These are phyloP conservation scores for Fomitopsis betulina DNA, from an alignment of 1,284 basidiomycete genomes.

Conservation along the genomic window DNA sequence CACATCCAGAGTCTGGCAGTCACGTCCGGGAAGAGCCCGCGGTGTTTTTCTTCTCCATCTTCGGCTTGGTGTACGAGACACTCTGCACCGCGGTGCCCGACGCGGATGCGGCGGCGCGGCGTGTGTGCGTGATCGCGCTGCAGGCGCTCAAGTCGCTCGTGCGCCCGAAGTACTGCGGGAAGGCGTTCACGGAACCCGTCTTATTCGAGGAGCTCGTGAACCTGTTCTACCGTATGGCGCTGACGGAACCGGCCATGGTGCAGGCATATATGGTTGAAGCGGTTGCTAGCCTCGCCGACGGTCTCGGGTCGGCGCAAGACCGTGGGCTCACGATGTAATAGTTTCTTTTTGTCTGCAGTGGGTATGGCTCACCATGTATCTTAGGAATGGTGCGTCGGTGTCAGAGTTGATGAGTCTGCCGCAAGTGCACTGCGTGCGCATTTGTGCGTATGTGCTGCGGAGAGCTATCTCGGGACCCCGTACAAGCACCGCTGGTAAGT, in stretches of 20 bases:
- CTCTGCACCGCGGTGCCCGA: constrained; percentile 64
- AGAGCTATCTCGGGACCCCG: constrained; percentile 60
- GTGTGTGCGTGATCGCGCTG: constrained; percentile 63
- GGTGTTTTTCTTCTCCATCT: constrained; percentile 84
- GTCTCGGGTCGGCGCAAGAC: constrained; percentile 34
- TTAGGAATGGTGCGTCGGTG: constrained; percentile 34
- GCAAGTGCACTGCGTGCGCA: constrained; percentile 72
- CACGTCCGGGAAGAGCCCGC: constrained; percentile 65
- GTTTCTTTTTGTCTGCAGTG: neutral
- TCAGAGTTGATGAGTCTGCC: constrained; percentile 34
- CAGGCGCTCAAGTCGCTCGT: constrained; percentile 79
- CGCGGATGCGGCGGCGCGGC: constrained; percentile 34
- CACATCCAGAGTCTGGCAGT: constrained; percentile 5
- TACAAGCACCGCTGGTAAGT: constrained; percentile 54
- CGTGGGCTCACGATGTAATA: constrained; percentile 7
- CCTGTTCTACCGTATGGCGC: constrained; percentile 84
- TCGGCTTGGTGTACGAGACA: constrained; percentile 91
- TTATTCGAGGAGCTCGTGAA: constrained; percentile 91
- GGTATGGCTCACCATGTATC: neutral
- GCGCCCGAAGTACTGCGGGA: constrained; percentile 75
- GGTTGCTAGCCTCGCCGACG: constrained; percentile 59
- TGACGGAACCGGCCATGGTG: constrained; percentile 77
- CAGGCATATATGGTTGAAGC: constrained; percentile 78
- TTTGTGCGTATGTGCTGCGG: constrained; percentile 78
- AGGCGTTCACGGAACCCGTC: constrained; percentile 72